phyloP scores from a whole-genome alignment of 257 asterid species.

The Jacaranda mimosifolia region DNA sequence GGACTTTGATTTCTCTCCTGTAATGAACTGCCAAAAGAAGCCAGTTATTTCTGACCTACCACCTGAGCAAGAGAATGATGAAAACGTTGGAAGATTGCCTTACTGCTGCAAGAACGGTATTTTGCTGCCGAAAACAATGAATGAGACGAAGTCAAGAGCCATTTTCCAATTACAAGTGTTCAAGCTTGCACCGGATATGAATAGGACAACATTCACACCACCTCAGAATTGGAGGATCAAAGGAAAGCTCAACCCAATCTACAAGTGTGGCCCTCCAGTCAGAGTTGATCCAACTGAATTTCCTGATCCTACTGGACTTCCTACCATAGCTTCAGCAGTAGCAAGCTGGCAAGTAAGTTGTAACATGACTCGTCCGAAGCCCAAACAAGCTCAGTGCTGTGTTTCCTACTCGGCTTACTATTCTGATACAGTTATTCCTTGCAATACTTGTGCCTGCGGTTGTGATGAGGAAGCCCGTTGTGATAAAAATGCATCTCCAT shows the following conservation, averaged over 20 bases:
- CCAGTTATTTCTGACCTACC: constrained; percentile 71
- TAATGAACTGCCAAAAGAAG: constrained; percentile 54
- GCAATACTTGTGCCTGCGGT: constrained; percentile 75
- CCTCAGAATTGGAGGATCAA: constrained; percentile 67
- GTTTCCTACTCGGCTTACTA: constrained; percentile 71
- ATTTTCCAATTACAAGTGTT: constrained; percentile 67
- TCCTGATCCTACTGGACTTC: constrained; percentile 61
- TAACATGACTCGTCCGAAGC: constrained; percentile 62
- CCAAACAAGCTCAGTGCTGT: constrained; percentile 56
- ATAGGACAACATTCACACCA: constrained; percentile 60
- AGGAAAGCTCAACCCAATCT: constrained; percentile 59
- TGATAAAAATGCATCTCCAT: constrained; percentile 38
- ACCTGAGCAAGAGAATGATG: constrained; percentile 54
- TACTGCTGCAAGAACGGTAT: constrained; percentile 67
- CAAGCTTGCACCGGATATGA: constrained; percentile 67
- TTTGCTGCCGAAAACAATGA: constrained; percentile 57
- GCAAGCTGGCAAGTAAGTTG: constrained; percentile 70
- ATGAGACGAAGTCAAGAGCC: constrained; percentile 55
- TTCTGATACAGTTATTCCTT: constrained; percentile 56
- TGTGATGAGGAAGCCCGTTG: constrained; percentile 47
- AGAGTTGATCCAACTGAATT: constrained; percentile 54
- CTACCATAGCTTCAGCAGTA: constrained; percentile 40
- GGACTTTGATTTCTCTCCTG: constrained; percentile 58
- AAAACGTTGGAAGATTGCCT: constrained; percentile 64
- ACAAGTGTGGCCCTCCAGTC: constrained; percentile 62